A percentile compares a stretch with the other conserved stretches of the same genome.
Conservation (phyloP, 1,284 basidiomycete species). For the Sporisorium scitamineum region DNA sequence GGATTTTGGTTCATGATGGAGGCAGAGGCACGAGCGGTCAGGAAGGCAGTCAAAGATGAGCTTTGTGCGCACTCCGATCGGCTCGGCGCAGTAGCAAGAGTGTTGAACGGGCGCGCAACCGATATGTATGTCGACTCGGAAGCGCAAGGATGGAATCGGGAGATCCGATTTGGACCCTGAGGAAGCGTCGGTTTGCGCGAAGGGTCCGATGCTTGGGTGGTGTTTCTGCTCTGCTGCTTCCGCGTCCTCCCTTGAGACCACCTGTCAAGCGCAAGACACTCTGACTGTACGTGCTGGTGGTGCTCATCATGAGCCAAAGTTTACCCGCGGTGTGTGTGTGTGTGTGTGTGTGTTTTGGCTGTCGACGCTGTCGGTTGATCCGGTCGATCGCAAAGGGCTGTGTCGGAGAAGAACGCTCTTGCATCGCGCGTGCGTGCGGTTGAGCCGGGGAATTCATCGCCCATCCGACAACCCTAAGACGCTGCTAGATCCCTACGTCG, state of each 20-base stretch:
- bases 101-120: not conserved
- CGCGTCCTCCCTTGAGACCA: not conserved
- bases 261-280: not conserved
- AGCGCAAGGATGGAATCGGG: not conserved
- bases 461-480: too few relatives aligned
- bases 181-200: not conserved
- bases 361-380: not conserved
- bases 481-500: too few relatives aligned
- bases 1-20: not conserved
- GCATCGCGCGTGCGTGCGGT: not conserved
- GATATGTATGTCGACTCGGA: constrained; percentile 2
- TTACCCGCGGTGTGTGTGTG: not conserved
- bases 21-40: not conserved
- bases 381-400: not conserved
- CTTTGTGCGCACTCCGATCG: not conserved
- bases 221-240: not conserved
- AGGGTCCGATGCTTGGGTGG: too few relatives aligned
- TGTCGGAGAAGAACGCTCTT: not conserved
- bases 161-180: constrained; percentile 5
- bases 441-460: too few relatives aligned
- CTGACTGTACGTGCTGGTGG: not conserved
- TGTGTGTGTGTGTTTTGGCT: too few relatives aligned
- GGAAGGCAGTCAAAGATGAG: not conserved
- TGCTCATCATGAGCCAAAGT: not conserved
- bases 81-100: not conserved